Percentiles rank a stretch among this genome's conserved stretches.
These are phyloP conservation scores for Begonia loranthoides DNA, from an alignment of 306 rosid species.

Conservation along the genomic window DNA sequence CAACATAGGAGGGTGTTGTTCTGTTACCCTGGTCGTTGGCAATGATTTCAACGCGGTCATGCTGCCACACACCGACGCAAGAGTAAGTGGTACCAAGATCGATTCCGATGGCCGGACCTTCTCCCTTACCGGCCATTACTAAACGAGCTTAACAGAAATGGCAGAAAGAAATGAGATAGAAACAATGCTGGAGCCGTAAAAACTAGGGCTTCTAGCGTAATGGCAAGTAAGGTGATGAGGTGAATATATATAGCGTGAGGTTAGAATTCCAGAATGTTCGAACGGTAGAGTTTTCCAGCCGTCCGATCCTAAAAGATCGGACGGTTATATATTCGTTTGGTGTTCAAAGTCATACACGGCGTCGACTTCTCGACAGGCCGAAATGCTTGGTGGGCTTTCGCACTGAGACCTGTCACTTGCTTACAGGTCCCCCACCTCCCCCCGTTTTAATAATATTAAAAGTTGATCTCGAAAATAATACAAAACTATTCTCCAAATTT, in stretches of 20 bases:
- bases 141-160: not conserved
- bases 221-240: not conserved
- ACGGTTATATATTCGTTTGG: slow-evolving; percentile 1
- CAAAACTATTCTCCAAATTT: too few relatives aligned
- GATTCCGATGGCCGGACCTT: slow-evolving; percentile 61
- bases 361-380: too few relatives aligned
- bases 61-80: slow-evolving; percentile 59
- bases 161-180: not conserved
- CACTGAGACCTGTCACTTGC: too few relatives aligned
- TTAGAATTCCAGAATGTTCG: slow-evolving; percentile 42
- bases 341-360: too few relatives aligned
- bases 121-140: slow-evolving; percentile 58
- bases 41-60: slow-evolving; percentile 56
- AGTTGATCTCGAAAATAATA: too few relatives aligned
- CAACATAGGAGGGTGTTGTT: slow-evolving; percentile 58
- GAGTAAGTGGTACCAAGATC: slow-evolving; percentile 64
- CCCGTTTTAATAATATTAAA: too few relatives aligned
- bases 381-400: too few relatives aligned
- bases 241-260: not conserved
- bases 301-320: slow-evolving; percentile 2
- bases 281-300: slow-evolving; percentile 8
- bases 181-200: not conserved
- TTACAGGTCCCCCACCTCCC: too few relatives aligned
- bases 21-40: slow-evolving; percentile 65
- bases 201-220: too few relatives aligned